Conservation (phyloP, 2,329 filamentous ascomycete genomes). For the Diaporthe sp. region DNA sequence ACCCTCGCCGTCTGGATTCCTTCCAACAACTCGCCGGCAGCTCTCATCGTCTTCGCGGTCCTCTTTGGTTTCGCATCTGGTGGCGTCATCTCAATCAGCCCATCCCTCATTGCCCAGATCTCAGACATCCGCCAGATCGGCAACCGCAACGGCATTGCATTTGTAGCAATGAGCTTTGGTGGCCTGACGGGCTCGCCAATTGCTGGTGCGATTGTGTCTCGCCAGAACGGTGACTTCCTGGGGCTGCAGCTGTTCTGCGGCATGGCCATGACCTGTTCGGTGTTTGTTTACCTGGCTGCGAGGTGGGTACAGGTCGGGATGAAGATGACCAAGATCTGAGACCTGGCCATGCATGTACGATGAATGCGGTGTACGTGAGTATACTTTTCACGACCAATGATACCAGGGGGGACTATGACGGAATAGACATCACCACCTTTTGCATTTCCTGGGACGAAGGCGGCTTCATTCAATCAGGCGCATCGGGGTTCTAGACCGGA, state of each 20-base stretch:
- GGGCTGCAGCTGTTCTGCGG: constrained; percentile 71
- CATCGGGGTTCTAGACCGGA: background rate
- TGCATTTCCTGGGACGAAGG: background rate
- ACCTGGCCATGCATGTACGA: constrained; percentile 13
- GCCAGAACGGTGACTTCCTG: constrained; percentile 60
- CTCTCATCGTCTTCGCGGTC: constrained; percentile 71
- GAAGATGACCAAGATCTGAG: constrained; percentile 44
- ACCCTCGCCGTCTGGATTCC: constrained; percentile 59
- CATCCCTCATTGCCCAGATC: constrained; percentile 72
- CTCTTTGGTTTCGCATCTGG: constrained; percentile 77
- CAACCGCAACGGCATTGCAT: constrained; percentile 69
- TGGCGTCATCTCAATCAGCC: constrained; percentile 71
- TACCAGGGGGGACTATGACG: background rate
- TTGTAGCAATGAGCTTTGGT: constrained; percentile 68
- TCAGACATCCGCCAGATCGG: constrained; percentile 72
- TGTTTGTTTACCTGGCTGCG: constrained; percentile 45
- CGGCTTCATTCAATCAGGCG: background rate
- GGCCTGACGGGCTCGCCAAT: constrained; percentile 72
- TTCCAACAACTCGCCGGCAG: constrained; percentile 59
- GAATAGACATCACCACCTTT: background rate
- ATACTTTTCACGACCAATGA: constrained; percentile 1
- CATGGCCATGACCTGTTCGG: constrained; percentile 53
- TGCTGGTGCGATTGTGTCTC: constrained; percentile 63
- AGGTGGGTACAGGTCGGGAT: constrained; percentile 48
- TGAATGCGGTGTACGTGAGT: background rate